phyloP scores from a whole-genome alignment of 768 basidiomycete species.

The Termitomyces sp. region DNA sequence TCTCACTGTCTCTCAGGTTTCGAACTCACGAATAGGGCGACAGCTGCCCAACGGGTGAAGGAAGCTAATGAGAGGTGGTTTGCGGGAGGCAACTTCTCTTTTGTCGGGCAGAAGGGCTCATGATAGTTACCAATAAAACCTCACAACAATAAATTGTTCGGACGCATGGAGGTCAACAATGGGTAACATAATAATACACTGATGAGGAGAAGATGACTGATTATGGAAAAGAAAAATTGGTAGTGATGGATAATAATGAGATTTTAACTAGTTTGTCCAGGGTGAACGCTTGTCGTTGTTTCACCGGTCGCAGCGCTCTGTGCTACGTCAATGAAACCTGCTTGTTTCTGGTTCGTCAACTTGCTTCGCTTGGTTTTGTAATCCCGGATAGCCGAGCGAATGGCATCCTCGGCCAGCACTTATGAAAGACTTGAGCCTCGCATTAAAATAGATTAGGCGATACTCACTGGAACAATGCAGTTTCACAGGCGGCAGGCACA shows the following conservation, averaged over 20 bases:
- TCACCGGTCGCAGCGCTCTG: slow-evolving; percentile 51
- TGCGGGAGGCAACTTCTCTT: slow-evolving; percentile 78
- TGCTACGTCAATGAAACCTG: slow-evolving; percentile 68
- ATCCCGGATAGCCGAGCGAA: slow-evolving; percentile 95
- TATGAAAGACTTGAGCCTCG: slow-evolving; percentile 24
- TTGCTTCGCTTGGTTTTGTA: slow-evolving; percentile 80
- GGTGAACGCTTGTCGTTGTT: slow-evolving; percentile 48
- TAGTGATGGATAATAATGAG: not conserved
- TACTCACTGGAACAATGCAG: slow-evolving; percentile 85
- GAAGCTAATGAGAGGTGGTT: slow-evolving; percentile 99
- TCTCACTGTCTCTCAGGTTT: slow-evolving; percentile 52
- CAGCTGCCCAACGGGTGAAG: slow-evolving; percentile 80
- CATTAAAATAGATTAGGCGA: not conserved
- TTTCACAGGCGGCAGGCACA: slow-evolving; percentile 94
- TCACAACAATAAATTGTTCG: not conserved
- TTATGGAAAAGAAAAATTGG: not conserved
- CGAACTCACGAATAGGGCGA: slow-evolving; percentile 91
- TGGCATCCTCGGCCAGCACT: slow-evolving; percentile 98
- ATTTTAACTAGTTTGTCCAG: slow-evolving; percentile 27
- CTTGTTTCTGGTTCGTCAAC: slow-evolving; percentile 43
- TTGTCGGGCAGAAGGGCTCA: slow-evolving; percentile 51
- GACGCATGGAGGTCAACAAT: not conserved
- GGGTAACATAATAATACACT: slow-evolving; percentile 27
- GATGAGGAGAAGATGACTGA: slow-evolving; percentile 12
- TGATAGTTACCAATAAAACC: not conserved